These are phyloP conservation scores for Lecanicillium sp. DNA, from an alignment of 2,329 filamentous ascomycete species.

Conservation along the genomic window DNA sequence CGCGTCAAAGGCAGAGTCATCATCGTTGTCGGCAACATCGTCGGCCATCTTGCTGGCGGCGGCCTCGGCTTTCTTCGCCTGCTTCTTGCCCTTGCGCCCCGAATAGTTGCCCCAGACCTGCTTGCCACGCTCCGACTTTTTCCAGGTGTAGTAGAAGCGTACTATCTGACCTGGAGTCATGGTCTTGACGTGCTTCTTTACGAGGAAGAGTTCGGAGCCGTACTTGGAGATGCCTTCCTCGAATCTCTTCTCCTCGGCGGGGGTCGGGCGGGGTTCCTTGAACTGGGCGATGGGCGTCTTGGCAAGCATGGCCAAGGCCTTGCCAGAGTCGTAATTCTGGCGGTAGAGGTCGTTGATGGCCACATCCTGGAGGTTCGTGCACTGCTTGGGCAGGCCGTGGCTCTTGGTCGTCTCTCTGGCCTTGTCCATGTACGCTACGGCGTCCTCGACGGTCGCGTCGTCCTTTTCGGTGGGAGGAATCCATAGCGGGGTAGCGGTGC, in stretches of 20 bases:
- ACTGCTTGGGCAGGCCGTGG: conserved; percentile 66
- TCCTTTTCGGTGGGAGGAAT: conserved; percentile 60
- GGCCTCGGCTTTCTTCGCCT: conserved; percentile 67
- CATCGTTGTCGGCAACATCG: conserved; percentile 84
- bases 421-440: conserved; percentile 71
- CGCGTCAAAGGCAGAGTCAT: conserved; percentile 93
- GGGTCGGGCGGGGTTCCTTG: conserved; percentile 75
- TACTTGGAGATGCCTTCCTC: conserved; percentile 87
- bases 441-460: conserved; percentile 46
- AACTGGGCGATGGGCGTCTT: conserved; percentile 65
- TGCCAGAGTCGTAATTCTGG: conserved; percentile 63
- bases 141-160: conserved; percentile 96
- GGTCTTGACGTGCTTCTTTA: conserved; percentile 80
- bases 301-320: conserved; percentile 63
- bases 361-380: conserved; percentile 83
- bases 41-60: conserved; percentile 73
- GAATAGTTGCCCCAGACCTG: conserved; percentile 88
- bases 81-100: conserved; percentile 84
- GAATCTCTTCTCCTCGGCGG: conserved; percentile 80
- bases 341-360: conserved; percentile 68
- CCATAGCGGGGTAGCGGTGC: conserved; percentile 72
- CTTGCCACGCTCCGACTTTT: conserved; percentile 80
- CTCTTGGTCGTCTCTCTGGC: conserved; percentile 58
- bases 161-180: conserved; percentile 75
- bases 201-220: conserved; percentile 79